These are phyloP conservation scores for Trichoderma citrinoviride DNA, from an alignment of 2,329 filamentous ascomycete species.

Conservation along the genomic window DNA sequence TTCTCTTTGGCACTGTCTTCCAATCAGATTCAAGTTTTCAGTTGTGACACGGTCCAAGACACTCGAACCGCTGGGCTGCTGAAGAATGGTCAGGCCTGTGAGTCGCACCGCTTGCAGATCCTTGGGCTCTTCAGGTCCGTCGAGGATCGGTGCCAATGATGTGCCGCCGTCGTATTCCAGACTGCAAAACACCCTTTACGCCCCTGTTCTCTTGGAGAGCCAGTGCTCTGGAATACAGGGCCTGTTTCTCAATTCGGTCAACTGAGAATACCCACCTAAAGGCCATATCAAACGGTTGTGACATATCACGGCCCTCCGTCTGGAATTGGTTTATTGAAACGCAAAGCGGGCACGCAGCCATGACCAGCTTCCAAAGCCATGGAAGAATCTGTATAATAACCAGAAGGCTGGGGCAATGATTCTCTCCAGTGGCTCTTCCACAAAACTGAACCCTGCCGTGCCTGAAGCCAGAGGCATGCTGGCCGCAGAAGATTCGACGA, in stretches of 20 bases:
- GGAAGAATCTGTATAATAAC: background rate
- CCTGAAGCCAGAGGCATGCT: background rate
- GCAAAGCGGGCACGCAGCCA: background rate
- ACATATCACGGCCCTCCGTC: background rate
- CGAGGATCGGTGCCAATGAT: background rate
- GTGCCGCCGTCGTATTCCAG: background rate
- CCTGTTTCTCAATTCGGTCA: background rate
- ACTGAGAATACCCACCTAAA: background rate
- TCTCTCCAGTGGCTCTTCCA: background rate
- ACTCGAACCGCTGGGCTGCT: background rate
- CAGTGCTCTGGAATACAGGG: too few relatives aligned
- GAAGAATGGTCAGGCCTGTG: background rate
- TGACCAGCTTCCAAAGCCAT: background rate
- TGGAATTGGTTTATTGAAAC: background rate
- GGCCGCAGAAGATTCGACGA: background rate
- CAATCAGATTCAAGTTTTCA: background rate
- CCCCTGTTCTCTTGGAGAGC: background rate
- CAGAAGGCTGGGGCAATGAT: background rate
- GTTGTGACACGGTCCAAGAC: background rate
- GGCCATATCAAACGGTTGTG: background rate
- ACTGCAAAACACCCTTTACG: background rate
- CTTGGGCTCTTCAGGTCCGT: background rate
- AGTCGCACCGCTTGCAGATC: conserved; percentile 7
- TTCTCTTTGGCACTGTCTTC: background rate
- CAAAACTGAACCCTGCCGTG: background rate